Evolutionary conservation across 2,329 filamentous ascomycete genomes (phyloP).

Genomic region (Monosporascus sp.): DNA sequence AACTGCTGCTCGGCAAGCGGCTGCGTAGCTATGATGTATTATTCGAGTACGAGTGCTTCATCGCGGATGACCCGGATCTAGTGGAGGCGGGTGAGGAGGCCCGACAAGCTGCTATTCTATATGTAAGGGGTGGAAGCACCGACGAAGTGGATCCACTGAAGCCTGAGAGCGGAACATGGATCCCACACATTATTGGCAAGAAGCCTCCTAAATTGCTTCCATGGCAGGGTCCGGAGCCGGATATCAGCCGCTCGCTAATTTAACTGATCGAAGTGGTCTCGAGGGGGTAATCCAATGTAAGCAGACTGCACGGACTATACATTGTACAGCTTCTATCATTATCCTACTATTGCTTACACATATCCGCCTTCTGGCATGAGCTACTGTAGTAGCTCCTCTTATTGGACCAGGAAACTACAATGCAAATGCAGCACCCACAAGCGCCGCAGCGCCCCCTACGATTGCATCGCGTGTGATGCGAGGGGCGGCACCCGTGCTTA

Average conservation of each 20-base stretch:
- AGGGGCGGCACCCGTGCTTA: neutral
- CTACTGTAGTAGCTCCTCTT: neutral
- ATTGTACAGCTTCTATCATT: no score
- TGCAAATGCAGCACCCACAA: neutral
- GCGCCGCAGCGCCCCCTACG: neutral
- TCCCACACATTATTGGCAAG: neutral
- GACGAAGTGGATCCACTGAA: neutral
- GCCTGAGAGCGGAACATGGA: neutral
- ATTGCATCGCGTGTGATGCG: neutral
- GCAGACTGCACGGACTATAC: no score
- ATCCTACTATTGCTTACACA: no score
- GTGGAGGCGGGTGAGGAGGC: conserved; percentile 13
- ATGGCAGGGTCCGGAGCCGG: neutral
- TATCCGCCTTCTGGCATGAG: neutral
- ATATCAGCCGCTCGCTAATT: neutral
- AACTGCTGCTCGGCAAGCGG: conserved; percentile 13
- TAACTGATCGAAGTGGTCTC: neutral
- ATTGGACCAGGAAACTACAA: neutral
- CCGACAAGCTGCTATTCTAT: conserved; percentile 15
- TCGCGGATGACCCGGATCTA: conserved; percentile 12
- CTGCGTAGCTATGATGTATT: conserved; percentile 15
- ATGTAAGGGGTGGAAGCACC: conserved; percentile 10
- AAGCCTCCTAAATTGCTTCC: neutral
- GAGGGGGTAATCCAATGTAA: neutral
- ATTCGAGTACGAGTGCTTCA: conserved; percentile 15